Percentiles rank a stretch among this genome's conserved stretches.
Evolutionary conservation across 1,284 basidiomycete genomes (phyloP).

Genomic region (Cryptococcus neoformans): DNA sequence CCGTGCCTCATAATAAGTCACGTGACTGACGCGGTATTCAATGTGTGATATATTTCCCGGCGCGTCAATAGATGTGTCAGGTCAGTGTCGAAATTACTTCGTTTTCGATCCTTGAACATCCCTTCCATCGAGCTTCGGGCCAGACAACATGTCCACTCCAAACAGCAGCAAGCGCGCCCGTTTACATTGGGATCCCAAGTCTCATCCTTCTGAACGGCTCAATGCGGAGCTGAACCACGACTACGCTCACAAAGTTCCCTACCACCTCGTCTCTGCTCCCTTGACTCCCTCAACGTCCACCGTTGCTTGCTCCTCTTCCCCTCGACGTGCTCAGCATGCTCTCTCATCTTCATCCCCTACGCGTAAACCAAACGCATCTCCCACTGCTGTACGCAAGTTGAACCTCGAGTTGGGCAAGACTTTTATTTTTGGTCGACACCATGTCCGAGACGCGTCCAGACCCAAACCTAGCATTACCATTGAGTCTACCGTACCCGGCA

Average conservation of each 20-base stretch:
- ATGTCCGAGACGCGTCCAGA: slow-evolving; percentile 12
- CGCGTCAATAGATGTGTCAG: too few species aligned
- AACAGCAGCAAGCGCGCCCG: too few species aligned
- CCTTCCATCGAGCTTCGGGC: too few species aligned
- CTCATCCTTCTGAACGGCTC: too few species aligned
- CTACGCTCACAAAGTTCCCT: background rate
- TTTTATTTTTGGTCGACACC: slow-evolving; percentile 41
- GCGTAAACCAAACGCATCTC: too few species aligned
- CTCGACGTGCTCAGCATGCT: slow-evolving; percentile 19
- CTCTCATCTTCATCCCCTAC: slow-evolving; percentile 17
- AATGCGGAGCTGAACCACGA: background rate
- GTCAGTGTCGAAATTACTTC: too few species aligned
- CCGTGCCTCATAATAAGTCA: too few species aligned
- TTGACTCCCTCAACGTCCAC: slow-evolving; percentile 42
- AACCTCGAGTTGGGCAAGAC: slow-evolving; percentile 18
- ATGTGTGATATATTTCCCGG: too few species aligned
- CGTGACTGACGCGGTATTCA: too few species aligned
- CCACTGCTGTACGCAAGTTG: background rate
- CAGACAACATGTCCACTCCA: too few species aligned
- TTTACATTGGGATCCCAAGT: too few species aligned
- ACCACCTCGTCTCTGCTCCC: slow-evolving; percentile 7
- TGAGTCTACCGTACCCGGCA: slow-evolving; percentile 8
- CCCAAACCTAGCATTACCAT: slow-evolving; percentile 2
- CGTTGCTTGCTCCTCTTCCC: slow-evolving; percentile 42
- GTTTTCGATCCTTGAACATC: too few species aligned